Conservation (phyloP, 2,329 filamentous ascomycete genomes). For the Neofusicoccum kwambonambiense region DNA sequence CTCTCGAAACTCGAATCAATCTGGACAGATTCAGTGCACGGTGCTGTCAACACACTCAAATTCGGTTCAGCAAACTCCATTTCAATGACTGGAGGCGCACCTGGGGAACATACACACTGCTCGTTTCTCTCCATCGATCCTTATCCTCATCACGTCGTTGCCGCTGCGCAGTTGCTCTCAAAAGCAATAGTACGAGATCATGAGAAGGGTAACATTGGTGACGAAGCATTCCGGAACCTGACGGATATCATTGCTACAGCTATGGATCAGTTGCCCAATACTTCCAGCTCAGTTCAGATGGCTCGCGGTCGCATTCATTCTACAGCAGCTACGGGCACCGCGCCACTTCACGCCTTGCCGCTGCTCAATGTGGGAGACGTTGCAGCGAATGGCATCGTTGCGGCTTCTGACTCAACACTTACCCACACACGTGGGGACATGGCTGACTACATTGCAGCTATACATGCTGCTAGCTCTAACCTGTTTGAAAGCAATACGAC, state of each 20-base stretch:
- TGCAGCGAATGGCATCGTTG: background rate
- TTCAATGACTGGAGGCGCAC: background rate
- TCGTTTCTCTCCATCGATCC: background rate
- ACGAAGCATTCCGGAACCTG: background rate
- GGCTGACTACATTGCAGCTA: background rate
- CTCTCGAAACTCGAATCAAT: background rate
- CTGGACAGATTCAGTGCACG: background rate
- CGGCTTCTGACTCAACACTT: too few relatives aligned
- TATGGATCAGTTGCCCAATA: background rate
- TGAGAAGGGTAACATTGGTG: background rate
- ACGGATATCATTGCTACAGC: background rate
- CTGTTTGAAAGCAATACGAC: background rate
- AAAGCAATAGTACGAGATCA: background rate
- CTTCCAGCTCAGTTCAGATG: background rate
- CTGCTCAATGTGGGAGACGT: background rate
- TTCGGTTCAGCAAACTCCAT: background rate
- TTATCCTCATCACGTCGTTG: background rate
- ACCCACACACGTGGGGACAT: background rate
- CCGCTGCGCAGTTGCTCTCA: background rate
- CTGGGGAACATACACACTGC: background rate
- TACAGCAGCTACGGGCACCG: background rate
- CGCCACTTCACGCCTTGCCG: too few relatives aligned
- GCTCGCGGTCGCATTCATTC: background rate
- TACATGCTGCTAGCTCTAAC: background rate
- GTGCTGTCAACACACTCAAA: background rate